These are phyloP conservation scores for Platismatia glauca DNA, from an alignment of 495 filamentous ascomycete species.

Conservation along the genomic window DNA sequence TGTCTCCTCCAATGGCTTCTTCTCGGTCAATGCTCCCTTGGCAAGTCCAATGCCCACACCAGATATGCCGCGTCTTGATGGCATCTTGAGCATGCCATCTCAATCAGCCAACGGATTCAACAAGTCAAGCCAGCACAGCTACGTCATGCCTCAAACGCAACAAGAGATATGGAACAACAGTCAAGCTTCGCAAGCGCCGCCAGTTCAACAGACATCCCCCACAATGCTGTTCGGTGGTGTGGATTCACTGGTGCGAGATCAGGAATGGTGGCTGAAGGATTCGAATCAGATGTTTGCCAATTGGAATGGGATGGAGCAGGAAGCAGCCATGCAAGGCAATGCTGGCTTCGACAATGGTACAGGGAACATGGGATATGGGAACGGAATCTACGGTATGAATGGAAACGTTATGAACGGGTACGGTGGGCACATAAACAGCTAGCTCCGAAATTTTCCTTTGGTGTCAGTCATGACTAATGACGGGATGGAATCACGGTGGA, in stretches of 20 bases:
- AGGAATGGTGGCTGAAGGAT: slow-evolving; percentile 52
- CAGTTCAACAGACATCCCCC: slow-evolving; percentile 6
- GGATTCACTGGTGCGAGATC: slow-evolving; percentile 44
- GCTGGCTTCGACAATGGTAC: slow-evolving; percentile 10
- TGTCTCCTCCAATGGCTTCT: slow-evolving; percentile 1
- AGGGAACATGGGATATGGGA: slow-evolving; percentile 8
- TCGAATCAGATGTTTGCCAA: slow-evolving; percentile 40
- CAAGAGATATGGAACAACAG: slow-evolving; percentile 7
- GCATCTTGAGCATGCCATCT: slow-evolving; percentile 3
- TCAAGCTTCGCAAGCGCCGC: slow-evolving; percentile 6
- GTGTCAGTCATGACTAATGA: neutral
- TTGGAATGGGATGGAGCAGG: slow-evolving; percentile 33
- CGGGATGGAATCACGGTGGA: neutral
- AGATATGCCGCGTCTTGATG: neutral
- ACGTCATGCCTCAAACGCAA: slow-evolving; percentile 9
- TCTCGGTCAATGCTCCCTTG: slow-evolving; percentile 6
- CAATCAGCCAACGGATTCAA: neutral
- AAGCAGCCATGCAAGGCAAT: slow-evolving; percentile 12
- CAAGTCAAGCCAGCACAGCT: neutral
- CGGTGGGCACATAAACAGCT: neutral
- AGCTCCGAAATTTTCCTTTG: neutral
- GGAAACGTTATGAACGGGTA: slow-evolving; percentile 1
- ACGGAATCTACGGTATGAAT: neutral
- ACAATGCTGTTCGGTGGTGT: slow-evolving; percentile 36
- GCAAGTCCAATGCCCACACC: slow-evolving; percentile 10